Conservation (phyloP, 2,329 filamentous ascomycete species). For the Claviceps fusiformis region DNA sequence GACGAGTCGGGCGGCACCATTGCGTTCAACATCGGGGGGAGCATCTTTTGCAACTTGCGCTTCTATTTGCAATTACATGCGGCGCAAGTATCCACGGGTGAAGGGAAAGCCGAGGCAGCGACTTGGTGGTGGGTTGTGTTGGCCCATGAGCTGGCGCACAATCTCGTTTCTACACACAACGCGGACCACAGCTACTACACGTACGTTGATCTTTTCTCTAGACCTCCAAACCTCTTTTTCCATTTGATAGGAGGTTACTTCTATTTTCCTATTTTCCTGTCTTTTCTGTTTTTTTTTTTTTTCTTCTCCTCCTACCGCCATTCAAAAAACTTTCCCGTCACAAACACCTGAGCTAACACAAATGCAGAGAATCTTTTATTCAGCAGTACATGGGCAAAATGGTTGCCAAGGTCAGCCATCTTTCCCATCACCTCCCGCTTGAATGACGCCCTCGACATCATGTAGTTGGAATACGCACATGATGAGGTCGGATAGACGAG, state of each 20-base stretch:
- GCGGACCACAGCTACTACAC: slow-evolving; percentile 74
- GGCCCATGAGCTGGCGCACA: slow-evolving; percentile 92
- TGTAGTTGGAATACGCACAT: slow-evolving; percentile 8
- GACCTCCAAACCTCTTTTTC: neutral
- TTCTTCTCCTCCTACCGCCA: neutral
- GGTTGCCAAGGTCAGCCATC: slow-evolving; percentile 37
- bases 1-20: slow-evolving; percentile 70
- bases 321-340: too few relatives aligned
- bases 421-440: slow-evolving; percentile 7
- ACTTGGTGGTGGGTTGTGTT: slow-evolving; percentile 94
- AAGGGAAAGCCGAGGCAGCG: slow-evolving; percentile 50
- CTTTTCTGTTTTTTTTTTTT: neutral
- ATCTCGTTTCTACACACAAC: slow-evolving; percentile 67
- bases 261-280: neutral
- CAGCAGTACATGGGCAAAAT: slow-evolving; percentile 64
- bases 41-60: slow-evolving; percentile 85
- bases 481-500: slow-evolving; percentile 2
- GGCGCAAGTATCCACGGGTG: slow-evolving; percentile 24
- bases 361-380: slow-evolving; percentile 57
- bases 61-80: slow-evolving; percentile 75
- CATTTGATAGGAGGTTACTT: neutral
- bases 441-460: slow-evolving; percentile 3
- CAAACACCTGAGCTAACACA: neutral
- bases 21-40: slow-evolving; percentile 79
- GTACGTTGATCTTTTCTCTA: slow-evolving; percentile 24